Evolutionary conservation across 305 asterid genomes (phyloP).

Genomic region (Andrographis paniculata): DNA sequence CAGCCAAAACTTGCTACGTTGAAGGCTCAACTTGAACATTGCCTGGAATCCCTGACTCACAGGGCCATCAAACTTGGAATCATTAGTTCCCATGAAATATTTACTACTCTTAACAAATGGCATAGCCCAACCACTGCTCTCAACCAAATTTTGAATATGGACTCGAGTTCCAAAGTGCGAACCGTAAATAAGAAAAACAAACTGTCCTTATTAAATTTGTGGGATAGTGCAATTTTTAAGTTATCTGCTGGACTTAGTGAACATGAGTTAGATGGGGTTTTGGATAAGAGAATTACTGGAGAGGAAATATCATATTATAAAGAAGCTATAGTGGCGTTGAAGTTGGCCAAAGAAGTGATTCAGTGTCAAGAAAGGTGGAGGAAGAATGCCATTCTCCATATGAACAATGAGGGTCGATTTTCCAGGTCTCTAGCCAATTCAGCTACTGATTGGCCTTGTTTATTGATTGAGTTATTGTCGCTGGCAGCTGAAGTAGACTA

Average conservation of each 20-base stretch:
- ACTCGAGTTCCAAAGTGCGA: conserved; percentile 24
- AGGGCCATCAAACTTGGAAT: conserved; percentile 66
- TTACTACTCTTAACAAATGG: conserved; percentile 76
- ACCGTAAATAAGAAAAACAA: conserved; percentile 28
- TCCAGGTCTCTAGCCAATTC: conserved; percentile 79
- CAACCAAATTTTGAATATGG: conserved; percentile 40
- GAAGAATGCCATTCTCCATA: conserved; percentile 65
- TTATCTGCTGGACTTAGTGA: conserved; percentile 45
- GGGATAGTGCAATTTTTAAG: conserved; percentile 77
- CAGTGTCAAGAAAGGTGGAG: conserved; percentile 69
- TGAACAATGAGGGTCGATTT: conserved; percentile 68
- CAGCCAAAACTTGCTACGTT: conserved; percentile 44
- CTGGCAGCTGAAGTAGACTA: conserved; percentile 78
- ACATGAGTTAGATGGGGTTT: conserved; percentile 41
- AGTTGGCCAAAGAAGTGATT: conserved; percentile 88
- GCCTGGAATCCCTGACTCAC: conserved; percentile 65
- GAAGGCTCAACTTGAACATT: conserved; percentile 53
- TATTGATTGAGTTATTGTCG: conserved; percentile 82
- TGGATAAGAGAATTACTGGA: conserved; percentile 28
- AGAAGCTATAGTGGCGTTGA: conserved; percentile 75
- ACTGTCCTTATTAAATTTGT: conserved; percentile 40
- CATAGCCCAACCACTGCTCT: conserved; percentile 70
- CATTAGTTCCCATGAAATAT: conserved; percentile 77
- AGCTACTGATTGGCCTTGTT: conserved; percentile 93
- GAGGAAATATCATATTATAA: conserved; percentile 59